These are phyloP conservation scores for Waltiozyma sp. DNA, from an alignment of 1,139 yeast species.

Conservation along the genomic window DNA sequence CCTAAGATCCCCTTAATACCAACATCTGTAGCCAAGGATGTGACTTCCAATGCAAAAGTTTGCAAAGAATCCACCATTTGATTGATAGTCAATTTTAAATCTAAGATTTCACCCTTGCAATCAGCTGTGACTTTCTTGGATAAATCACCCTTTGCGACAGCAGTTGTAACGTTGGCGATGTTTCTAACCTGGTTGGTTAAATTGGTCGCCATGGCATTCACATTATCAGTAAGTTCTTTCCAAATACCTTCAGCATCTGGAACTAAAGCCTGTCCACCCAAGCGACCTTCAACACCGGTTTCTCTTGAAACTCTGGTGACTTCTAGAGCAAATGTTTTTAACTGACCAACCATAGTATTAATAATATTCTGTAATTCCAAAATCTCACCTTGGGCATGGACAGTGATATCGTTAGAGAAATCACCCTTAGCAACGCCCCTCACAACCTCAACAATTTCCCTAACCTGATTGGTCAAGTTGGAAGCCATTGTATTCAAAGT, in stretches of 20 bases:
- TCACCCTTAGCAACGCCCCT: constrained; percentile 86
- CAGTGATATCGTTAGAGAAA: constrained; percentile 71
- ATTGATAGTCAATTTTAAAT: constrained; percentile 77
- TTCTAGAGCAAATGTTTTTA: constrained; percentile 78
- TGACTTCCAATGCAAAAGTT: constrained; percentile 80
- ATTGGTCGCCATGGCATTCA: constrained; percentile 85
- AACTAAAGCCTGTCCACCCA: constrained; percentile 86
- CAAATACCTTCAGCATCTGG: constrained; percentile 86
- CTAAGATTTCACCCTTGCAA: constrained; percentile 89
- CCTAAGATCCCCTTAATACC: constrained; percentile 85
- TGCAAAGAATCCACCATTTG: constrained; percentile 89
- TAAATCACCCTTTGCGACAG: constrained; percentile 88
- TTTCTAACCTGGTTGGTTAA: constrained; percentile 87
- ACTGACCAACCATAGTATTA: constrained; percentile 79
- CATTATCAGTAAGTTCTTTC: constrained; percentile 85
- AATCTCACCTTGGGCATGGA: constrained; percentile 79
- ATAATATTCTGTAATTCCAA: constrained; percentile 70
- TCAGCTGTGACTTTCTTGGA: constrained; percentile 83
- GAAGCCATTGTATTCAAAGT: constrained; percentile 84
- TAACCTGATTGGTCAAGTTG: constrained; percentile 67
- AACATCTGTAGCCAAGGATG: constrained; percentile 80
- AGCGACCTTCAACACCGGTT: constrained; percentile 84
- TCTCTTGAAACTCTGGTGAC: constrained; percentile 85
- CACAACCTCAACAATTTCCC: constrained; percentile 85
- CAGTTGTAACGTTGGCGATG: constrained; percentile 84